A percentile compares a stretch with the other conserved stretches of the same genome.
phyloP scores from a whole-genome alignment of 352 stramenopile genomes.

The Nothophytophthora sp. region DNA sequence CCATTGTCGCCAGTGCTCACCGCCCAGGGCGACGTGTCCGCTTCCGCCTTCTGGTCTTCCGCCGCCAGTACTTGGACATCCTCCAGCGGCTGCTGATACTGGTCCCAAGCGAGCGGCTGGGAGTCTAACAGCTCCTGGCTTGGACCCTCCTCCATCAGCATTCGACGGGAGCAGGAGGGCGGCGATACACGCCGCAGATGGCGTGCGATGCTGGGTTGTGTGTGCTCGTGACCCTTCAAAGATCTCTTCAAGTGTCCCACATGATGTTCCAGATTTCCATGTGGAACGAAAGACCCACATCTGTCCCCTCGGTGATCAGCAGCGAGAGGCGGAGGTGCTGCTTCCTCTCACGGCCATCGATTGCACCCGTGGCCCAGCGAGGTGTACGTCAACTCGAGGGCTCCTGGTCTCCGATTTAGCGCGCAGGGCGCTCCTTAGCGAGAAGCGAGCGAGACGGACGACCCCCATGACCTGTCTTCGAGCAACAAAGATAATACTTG shows the following conservation, averaged over 20 bases:
- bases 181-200: not conserved
- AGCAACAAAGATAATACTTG: too few relatives aligned
- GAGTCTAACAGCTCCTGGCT: not conserved
- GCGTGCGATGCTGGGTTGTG: not conserved
- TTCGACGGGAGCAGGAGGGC: not conserved
- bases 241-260: not conserved
- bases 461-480: too few relatives aligned
- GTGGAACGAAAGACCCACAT: too few relatives aligned
- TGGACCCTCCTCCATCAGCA: not conserved
- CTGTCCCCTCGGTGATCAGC: too few relatives aligned
- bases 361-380: too few relatives aligned
- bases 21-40: conserved; percentile 20
- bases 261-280: not conserved
- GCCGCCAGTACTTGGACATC: not conserved
- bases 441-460: too few relatives aligned
- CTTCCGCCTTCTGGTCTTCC: not conserved
- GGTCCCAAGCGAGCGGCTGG: not conserved
- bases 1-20: conserved; percentile 38
- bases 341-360: too few relatives aligned
- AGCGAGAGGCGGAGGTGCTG: too few relatives aligned
- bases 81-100: not conserved
- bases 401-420: too few relatives aligned
- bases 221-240: not conserved
- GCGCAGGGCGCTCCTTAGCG: too few relatives aligned
- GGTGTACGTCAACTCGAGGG: too few relatives aligned